Conservation (phyloP, 345 rosid species). For the Cardamine resedifolia region DNA sequence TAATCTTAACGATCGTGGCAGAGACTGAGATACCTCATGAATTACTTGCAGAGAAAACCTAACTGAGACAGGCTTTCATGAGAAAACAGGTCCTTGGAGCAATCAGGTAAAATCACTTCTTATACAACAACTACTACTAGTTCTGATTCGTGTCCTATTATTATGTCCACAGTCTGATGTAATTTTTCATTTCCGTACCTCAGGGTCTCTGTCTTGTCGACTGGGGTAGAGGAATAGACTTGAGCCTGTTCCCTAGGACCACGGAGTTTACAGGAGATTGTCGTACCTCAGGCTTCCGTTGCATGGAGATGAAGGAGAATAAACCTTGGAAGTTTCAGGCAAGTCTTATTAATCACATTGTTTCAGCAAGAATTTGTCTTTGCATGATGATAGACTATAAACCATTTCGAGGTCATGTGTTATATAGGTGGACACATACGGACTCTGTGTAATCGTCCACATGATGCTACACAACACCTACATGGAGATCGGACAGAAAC, state of each 20-base stretch:
- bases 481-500: constrained; percentile 65
- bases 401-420: constrained; percentile 7
- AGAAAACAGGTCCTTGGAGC: constrained; percentile 65
- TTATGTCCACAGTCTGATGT: constrained; percentile 11
- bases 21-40: constrained; percentile 9
- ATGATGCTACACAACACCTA: constrained; percentile 81
- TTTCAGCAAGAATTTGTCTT: constrained; percentile 3
- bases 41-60: constrained; percentile 59
- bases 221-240: constrained; percentile 96
- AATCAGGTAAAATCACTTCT: constrained; percentile 63
- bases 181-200: constrained; percentile 5
- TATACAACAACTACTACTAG: background rate
- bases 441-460: constrained; percentile 80
- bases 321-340: constrained; percentile 95
- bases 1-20: background rate
- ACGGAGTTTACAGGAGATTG: constrained; percentile 64
- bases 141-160: constrained; percentile 10
- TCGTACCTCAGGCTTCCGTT: constrained; percentile 92
- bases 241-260: constrained; percentile 68
- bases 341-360: constrained; percentile 20
- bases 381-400: constrained; percentile 8
- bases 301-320: constrained; percentile 84
- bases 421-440: constrained; percentile 75
- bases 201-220: constrained; percentile 98
- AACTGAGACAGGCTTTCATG: constrained; percentile 50